Base-by-base conservation (phyloP, 495 filamentous ascomycete species). In the Durotheca rogersii region DNA sequence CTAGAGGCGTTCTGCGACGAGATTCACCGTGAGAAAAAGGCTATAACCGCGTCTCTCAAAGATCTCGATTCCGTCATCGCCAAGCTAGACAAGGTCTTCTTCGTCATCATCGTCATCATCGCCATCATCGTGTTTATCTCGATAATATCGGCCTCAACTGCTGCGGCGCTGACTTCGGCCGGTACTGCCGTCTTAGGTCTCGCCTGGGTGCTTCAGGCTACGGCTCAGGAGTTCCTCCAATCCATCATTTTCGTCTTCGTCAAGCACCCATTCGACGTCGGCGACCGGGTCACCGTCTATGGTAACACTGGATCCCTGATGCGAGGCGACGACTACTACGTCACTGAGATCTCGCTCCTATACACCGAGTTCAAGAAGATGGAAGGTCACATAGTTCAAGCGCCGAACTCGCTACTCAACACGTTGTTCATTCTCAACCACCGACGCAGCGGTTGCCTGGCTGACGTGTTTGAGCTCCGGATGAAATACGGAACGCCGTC, bases 281-380 rank as follows among this genome's bases (percentile, higher is more conserved):
- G 92, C 52, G 92, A 97, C 67, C 83, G 92, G 43, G 89, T 97
- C 2, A 88, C 87, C 14, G 79, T 97, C 21, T 95, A 95, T 58
- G 90, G 90, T 34, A 96, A 94, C 63, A 84, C 92, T 0, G 93
- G 92, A 48, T 76, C 83, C 18, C 60, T 76, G 11, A 78, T 89
- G 65, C 75, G 78, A 12, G 90, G 90, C 17, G 91, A 96, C 62
- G 90, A 95, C 59, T 96, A 96, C 71, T 95, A 95, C 51, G 90
- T 98, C 42, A 91, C 95, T 46, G 88, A 96, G 55, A 91, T 96
- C 34, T 86, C 90, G 6, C 75, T 97, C n/a, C 80, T 98, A 7
- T 96, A 90, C 62, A 96, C 93, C 19, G 93, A 96, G 62, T 95
- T 96, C 74, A 96, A 96, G 73, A 97, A 96, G 72, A 90, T 96